Evolutionary conservation across 148 eudicot genomes (phyloP).

Genomic region (Agrostemma githago): DNA sequence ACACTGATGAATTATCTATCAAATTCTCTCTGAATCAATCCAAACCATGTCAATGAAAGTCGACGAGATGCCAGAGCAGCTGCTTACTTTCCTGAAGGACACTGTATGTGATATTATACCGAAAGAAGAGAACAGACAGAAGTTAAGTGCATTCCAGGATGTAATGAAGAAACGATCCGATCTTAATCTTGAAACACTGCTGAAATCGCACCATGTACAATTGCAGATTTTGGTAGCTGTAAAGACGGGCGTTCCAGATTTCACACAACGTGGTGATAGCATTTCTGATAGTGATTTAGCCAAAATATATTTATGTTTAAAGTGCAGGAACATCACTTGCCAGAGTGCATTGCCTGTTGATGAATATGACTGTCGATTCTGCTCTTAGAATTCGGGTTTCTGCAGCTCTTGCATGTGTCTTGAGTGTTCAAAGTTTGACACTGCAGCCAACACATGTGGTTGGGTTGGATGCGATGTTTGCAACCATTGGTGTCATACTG

Average conservation of each 20-base stretch:
- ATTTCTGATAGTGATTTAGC: conserved; percentile 60
- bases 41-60: conserved; percentile 58
- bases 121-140: conserved; percentile 49
- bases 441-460: conserved; percentile 90
- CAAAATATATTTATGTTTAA: conserved; percentile 64
- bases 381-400: conserved; percentile 64
- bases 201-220: conserved; percentile 61
- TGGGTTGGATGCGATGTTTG: conserved; percentile 99
- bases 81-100: conserved; percentile 50
- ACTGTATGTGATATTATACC: conserved; percentile 49
- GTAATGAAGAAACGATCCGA: conserved; percentile 64
- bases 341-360: conserved; percentile 76
- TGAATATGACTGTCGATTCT: conserved; percentile 91
- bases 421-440: conserved; percentile 88
- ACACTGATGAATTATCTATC: too few relatives aligned
- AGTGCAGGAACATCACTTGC: conserved; percentile 78
- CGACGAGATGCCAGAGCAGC: conserved; percentile 55
- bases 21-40: conserved; percentile 73
- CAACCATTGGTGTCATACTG: conserved; percentile 96
- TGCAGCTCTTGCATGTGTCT: conserved; percentile 96
- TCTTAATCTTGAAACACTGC: conserved; percentile 56
- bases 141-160: conserved; percentile 58
- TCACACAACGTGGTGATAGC: conserved; percentile 42
- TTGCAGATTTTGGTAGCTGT: conserved; percentile 69
- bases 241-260: conserved; percentile 62